Evolutionary conservation across 2,329 filamentous ascomycete species (phyloP).

Genomic region (Aotearoamyces nothofagi): DNA sequence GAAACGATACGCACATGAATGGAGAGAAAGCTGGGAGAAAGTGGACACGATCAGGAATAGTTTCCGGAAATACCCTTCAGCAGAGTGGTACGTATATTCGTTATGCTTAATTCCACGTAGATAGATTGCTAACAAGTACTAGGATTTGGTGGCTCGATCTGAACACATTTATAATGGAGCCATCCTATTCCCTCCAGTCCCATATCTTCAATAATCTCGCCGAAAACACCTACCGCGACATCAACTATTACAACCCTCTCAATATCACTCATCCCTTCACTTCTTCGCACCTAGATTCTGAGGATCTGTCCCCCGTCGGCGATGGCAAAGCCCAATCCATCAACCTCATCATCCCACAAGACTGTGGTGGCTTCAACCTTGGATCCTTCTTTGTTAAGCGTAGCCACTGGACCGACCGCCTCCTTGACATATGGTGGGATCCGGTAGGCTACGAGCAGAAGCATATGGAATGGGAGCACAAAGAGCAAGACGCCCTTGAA

Average conservation of each 20-base stretch:
- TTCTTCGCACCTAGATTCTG: constrained; percentile 59
- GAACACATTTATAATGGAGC: constrained; percentile 97
- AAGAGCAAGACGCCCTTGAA: constrained; percentile 91
- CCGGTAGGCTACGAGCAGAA: constrained; percentile 95
- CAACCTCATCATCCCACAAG: constrained; percentile 79
- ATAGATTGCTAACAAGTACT: constrained; percentile 17
- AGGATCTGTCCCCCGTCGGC: constrained; percentile 56
- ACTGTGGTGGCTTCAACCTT: constrained; percentile 91
- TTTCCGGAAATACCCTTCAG: constrained; percentile 85
- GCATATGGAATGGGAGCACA: constrained; percentile 98
- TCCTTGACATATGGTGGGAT: constrained; percentile 97
- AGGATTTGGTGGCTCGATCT: constrained; percentile 99
- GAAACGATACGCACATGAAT: constrained; percentile 96
- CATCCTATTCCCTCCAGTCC: constrained; percentile 71
- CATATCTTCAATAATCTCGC: constrained; percentile 78
- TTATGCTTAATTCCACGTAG: not conserved
- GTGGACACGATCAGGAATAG: constrained; percentile 82
- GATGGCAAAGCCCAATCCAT: constrained; percentile 68
- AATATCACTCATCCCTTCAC: constrained; percentile 79
- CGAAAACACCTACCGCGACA: constrained; percentile 74
- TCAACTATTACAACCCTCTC: constrained; percentile 89
- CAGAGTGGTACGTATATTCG: constrained; percentile 90
- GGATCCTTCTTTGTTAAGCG: constrained; percentile 88
- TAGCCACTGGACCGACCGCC: constrained; percentile 74
- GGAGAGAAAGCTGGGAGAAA: constrained; percentile 99